These are phyloP conservation scores for Vigna radiata DNA, from an alignment of 306 rosid genomes.

Conservation along the genomic window DNA sequence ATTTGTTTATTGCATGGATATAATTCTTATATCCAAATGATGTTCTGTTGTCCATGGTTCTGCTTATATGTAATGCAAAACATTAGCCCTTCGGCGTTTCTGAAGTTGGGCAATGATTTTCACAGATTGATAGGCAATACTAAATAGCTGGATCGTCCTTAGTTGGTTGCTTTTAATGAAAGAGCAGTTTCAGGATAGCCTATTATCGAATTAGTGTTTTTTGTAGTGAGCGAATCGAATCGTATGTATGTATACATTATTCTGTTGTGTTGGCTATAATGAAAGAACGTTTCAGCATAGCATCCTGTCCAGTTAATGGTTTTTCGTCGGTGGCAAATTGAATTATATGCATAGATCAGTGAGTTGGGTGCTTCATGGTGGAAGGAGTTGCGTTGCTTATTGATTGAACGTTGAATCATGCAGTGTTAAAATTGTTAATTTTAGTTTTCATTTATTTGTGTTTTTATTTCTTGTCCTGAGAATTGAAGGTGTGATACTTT, in stretches of 20 bases:
- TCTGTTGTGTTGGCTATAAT: slow-evolving; percentile 16
- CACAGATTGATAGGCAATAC: slow-evolving; percentile 41
- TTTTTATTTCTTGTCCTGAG: too few species aligned
- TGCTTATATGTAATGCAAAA: slow-evolving; percentile 46
- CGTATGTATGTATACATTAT: neutral
- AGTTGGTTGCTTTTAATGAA: slow-evolving; percentile 37
- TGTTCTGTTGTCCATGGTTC: slow-evolving; percentile 44
- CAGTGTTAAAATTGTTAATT: too few species aligned
- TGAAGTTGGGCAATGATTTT: slow-evolving; percentile 41
- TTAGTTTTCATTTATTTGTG: too few species aligned
- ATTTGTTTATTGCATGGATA: slow-evolving; percentile 64
- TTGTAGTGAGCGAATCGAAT: slow-evolving; percentile 9
- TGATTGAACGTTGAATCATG: neutral
- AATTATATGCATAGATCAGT: neutral
- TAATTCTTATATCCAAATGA: slow-evolving; percentile 58
- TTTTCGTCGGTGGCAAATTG: neutral
- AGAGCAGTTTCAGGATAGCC: slow-evolving; percentile 31
- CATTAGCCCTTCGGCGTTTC: slow-evolving; percentile 34
- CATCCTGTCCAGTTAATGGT: slow-evolving; percentile 10
- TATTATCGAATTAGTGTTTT: slow-evolving; percentile 1
- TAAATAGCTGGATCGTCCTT: slow-evolving; percentile 40
- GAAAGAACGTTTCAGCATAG: slow-evolving; percentile 7
- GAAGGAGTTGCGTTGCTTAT: neutral
- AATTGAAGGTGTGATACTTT: too few species aligned
- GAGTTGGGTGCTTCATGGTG: neutral